Conservation (phyloP, 2,329 filamentous ascomycete species). For the Aspergillus viridinutans region DNA sequence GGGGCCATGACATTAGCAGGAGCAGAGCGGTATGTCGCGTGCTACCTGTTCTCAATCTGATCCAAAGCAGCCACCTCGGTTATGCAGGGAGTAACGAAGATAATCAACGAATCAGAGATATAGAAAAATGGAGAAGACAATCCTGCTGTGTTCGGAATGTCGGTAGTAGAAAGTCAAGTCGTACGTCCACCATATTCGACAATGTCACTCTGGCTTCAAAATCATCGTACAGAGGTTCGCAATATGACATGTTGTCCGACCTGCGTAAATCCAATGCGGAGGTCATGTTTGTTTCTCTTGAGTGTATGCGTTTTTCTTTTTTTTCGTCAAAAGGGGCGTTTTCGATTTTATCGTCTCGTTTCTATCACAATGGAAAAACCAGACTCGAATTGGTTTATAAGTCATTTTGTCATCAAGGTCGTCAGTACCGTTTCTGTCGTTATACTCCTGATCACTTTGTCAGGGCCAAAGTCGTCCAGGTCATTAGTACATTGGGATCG, state of each 20-base stretch:
- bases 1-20: not conserved
- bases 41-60: not conserved
- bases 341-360: slow-evolving; percentile 5
- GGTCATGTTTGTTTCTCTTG: not conserved
- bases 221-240: not conserved
- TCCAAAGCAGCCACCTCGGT: not conserved
- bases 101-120: not conserved
- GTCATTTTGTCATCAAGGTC: slow-evolving; percentile 15
- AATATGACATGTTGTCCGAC: not conserved
- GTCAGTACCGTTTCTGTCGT: slow-evolving; percentile 33
- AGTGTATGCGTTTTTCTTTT: not conserved
- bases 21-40: not conserved
- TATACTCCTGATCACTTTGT: slow-evolving; percentile 13
- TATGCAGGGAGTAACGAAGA: not conserved
- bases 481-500: slow-evolving; percentile 25
- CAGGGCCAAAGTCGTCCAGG: slow-evolving; percentile 22
- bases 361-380: slow-evolving; percentile 5
- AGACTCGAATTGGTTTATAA: slow-evolving; percentile 3
- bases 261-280: not conserved
- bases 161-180: not conserved
- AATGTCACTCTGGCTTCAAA: not conserved
- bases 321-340: not conserved
- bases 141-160: not conserved
- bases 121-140: not conserved
- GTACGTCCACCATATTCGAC: not conserved